Evolutionary conservation across 1,139 yeast genomes (phyloP), one percentile per base, ranked within the genome.

Genomic region (Debaryomyces psychrophilus): DNA sequence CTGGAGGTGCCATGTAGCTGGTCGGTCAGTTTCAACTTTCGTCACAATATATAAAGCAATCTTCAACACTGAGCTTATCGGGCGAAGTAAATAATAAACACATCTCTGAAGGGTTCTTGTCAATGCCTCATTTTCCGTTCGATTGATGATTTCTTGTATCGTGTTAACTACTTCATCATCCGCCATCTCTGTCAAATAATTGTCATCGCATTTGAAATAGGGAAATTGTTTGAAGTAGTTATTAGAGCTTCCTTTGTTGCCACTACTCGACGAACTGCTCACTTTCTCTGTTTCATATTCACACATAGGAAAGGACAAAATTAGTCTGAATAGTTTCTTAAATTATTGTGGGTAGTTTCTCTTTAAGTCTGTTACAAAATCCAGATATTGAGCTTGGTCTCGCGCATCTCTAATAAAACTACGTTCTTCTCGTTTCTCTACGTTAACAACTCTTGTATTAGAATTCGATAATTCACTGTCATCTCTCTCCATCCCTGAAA

Each of bases 221-320:
- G 31, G 31, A 29, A 29, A 29, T 14, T 29, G 31, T 29, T 29
- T 29, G 18, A 12, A 12, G 11, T 29, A 29, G 12, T 29, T 15
- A 14, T 29, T 29, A 5, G 31, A 29, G 18, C 31, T 29, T 29
- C 31, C 31, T 29, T 29, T 29, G 5, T 7, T 29, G 15, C 9
- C 31, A 29, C 31, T 29, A 14, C 31, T 29, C 3, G 31, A n/a
- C 2, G 7, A 29, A 12, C 15, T 29, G 8, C 8, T 3, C 17
- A 2, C 15, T 12, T 17, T 17, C 9, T 18, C 25, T 18, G 17
- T 33, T 18, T 33, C 37, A 17, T 33, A 33, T 22, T 33, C 37
- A 33, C 37, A 33, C 37, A 33, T 33, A 17, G 37, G 37, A 33
- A 33, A 23, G 2, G 37, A 18, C 25, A 33, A 33, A 18, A 33